A percentile compares a stretch with the other conserved stretches of the same genome.
Evolutionary conservation across 768 basidiomycete genomes (phyloP).

Genomic region (Agrocybe praecox): DNA sequence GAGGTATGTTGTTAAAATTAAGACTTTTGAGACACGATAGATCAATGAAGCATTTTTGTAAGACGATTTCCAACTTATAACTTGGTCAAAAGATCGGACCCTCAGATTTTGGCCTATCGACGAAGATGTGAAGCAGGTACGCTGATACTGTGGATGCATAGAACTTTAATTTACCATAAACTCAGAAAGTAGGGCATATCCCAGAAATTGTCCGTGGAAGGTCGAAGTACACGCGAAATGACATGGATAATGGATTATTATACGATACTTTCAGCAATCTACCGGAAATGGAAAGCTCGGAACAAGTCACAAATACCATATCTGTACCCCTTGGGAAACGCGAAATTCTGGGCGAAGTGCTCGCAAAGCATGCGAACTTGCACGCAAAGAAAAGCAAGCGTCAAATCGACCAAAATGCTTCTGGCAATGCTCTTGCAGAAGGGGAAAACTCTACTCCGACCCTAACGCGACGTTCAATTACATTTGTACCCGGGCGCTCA

Average conservation of each 20-base stretch:
- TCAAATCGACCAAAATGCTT: neutral
- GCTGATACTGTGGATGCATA: conserved; percentile 7
- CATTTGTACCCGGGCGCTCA: neutral
- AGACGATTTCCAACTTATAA: conserved; percentile 63
- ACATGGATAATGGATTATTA: conserved; percentile 9
- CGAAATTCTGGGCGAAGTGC: conserved; percentile 70
- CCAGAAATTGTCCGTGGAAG: conserved; percentile 34
- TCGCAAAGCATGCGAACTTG: conserved; percentile 46
- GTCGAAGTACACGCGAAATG: conserved; percentile 25
- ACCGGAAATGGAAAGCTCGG: conserved; percentile 35
- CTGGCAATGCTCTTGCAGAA: neutral
- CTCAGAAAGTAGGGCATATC: conserved; percentile 54
- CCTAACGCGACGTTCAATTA: neutral
- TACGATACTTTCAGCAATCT: conserved; percentile 58
- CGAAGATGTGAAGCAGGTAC: conserved; percentile 66
- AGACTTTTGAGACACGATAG: neutral
- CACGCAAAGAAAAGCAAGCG: conserved; percentile 10
- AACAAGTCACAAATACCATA: conserved; percentile 41
- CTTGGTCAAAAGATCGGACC: conserved; percentile 87
- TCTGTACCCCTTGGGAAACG: conserved; percentile 72
- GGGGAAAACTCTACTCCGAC: neutral
- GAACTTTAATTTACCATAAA: conserved; percentile 1
- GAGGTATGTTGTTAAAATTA: conserved; percentile 37
- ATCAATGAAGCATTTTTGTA: neutral
- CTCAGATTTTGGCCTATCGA: conserved; percentile 91